Conservation (phyloP, 805 yeast genomes). For the Myxozyma vanderwaltii region DNA sequence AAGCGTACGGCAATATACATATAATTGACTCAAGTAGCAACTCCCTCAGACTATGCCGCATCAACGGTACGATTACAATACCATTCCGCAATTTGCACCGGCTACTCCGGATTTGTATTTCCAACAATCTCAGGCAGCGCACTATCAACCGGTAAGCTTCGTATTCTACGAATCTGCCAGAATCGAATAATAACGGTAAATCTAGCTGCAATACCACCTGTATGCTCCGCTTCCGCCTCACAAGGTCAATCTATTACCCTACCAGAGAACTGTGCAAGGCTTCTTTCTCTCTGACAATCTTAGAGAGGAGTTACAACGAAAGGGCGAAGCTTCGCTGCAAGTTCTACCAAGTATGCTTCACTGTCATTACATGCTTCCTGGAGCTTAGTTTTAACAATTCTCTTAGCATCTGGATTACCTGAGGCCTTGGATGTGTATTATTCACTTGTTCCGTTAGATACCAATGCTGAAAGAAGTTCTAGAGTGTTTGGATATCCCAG, state of each 20-base stretch:
- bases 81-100: constrained; percentile 11
- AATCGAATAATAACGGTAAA: neutral
- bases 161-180: neutral
- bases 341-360: constrained; percentile 47
- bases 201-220: constrained; percentile 72
- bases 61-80: constrained; percentile 20
- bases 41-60: neutral
- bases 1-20: neutral
- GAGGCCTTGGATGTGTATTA: constrained; percentile 80
- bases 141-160: constrained; percentile 33
- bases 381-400: neutral
- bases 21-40: neutral
- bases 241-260: constrained; percentile 60
- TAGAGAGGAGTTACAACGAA: constrained; percentile 68
- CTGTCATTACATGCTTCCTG: neutral
- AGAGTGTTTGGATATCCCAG: constrained; percentile 57
- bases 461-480: constrained; percentile 44
- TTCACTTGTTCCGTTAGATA: constrained; percentile 80
- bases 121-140: constrained; percentile 39
- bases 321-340: constrained; percentile 79
- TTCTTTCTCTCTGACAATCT: constrained; percentile 73
- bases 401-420: constrained; percentile 60
- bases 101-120: constrained; percentile 28
- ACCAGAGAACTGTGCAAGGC: constrained; percentile 68
- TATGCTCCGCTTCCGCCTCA: constrained; percentile 90